Evolutionary conservation across 1,284 basidiomycete species (phyloP), one percentile per base, ranked within the genome.

Genomic region (Sporisorium exsertum): DNA sequence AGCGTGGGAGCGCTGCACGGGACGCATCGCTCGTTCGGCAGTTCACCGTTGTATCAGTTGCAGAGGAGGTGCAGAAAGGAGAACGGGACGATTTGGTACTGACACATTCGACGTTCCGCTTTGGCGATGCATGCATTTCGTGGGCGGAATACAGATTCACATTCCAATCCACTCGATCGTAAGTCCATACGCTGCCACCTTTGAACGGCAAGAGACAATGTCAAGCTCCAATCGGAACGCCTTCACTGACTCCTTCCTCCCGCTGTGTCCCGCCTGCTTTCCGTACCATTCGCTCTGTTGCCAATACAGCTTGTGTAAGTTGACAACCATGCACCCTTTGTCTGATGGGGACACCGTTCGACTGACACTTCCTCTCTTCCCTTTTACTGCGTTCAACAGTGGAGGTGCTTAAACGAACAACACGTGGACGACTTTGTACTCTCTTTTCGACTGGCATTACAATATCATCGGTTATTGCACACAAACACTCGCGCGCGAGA

Each of bases 91-190:
- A 26, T 1, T 12, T 40, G 18, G 18, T 13, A 22, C 53, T 55
- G 42, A 43, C 53, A 32, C 53, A 13, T 40, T 35, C n/a, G 15
- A 43, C 35, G 16, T 32, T 18, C 33, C 6, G 22, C 20, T 24
- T 8, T 10, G 37, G 32, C 13, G 1, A 16, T 18, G 12, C 18
- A 24, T 24, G 32, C 5, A 5, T 16, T 33, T 5, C 29, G 33
- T 24, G 5, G 20, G n/a, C n/a, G n/a, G n/a, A n/a, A 3, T 18
- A 54, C 58, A 77, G 75, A 81, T 85, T 57, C 84, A 85, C 69
- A 85, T 85, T 51, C 84, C 84, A 47, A 84, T 85, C 56, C 82
- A 84, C 74, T 81, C 84, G 58, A 84, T 85, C 70, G 83, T 85
- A 79, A 65, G 83, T 82, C 40, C 13, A 22, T 27, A 5, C n/a